These are phyloP conservation scores for Tylopilus sp. DNA, from an alignment of 768 basidiomycete genomes.

Conservation along the genomic window DNA sequence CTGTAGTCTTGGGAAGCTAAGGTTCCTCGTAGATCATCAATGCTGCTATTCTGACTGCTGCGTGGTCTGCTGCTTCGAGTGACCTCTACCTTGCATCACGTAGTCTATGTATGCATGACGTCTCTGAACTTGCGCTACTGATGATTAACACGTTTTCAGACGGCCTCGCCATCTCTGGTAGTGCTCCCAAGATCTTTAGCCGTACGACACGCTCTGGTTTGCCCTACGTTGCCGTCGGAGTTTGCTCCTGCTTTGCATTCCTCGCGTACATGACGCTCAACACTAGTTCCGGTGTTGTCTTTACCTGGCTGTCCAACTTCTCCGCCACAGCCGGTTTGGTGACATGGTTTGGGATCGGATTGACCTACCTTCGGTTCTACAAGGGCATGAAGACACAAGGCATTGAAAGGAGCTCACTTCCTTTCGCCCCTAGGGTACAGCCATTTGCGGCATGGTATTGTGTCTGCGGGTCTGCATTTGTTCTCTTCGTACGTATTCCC, in stretches of 20 bases:
- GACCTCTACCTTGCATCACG: constrained; percentile 39
- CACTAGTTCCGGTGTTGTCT: constrained; percentile 36
- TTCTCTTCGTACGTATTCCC: constrained; percentile 35
- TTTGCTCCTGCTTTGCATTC: constrained; percentile 31
- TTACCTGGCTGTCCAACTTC: constrained; percentile 40
- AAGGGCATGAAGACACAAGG: constrained; percentile 49
- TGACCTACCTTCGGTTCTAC: constrained; percentile 47
- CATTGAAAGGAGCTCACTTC: constrained; percentile 43
- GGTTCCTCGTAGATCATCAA: constrained; percentile 28
- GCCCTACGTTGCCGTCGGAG: constrained; percentile 41
- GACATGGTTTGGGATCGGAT: constrained; percentile 42
- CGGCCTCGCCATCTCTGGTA: constrained; percentile 49
- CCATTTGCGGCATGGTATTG: constrained; percentile 42
- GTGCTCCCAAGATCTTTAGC: constrained; percentile 51
- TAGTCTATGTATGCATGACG: constrained; percentile 30
- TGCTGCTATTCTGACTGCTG: constrained; percentile 42
- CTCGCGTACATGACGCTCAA: constrained; percentile 42
- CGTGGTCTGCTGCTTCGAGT: constrained; percentile 42
- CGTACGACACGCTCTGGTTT: constrained; percentile 39
- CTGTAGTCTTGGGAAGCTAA: background rate
- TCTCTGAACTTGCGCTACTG: background rate
- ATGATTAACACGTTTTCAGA: constrained; percentile 33
- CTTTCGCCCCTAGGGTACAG: constrained; percentile 41
- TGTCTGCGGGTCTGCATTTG: constrained; percentile 23
- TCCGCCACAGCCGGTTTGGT: constrained; percentile 39